Percentiles rank a stretch among this genome's conserved stretches.
Evolutionary conservation across 345 rosid species (phyloP).

Genomic region (Populus nigra): DNA sequence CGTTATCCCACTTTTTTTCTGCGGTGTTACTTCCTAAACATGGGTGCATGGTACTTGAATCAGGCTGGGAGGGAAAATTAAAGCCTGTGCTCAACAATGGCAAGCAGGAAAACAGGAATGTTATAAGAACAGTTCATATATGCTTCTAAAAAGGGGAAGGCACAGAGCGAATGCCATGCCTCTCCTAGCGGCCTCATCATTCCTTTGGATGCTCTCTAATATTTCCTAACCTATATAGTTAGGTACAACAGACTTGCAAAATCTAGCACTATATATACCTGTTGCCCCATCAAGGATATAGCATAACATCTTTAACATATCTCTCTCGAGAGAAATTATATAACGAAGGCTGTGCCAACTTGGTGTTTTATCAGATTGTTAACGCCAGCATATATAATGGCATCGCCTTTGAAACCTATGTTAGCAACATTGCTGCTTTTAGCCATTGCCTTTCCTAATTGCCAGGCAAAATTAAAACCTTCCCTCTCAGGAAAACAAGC

Average conservation of each 20-base stretch:
- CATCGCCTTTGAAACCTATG: not conserved
- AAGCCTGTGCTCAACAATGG: not conserved
- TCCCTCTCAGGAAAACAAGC: constrained; percentile 1
- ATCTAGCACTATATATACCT: constrained; percentile 7
- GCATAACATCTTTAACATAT: not conserved
- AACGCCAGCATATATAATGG: not conserved
- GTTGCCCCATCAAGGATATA: not conserved
- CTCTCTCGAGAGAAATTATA: not conserved
- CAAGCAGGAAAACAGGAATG: not conserved
- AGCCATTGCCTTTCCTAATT: constrained; percentile 10
- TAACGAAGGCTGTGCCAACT: not conserved
- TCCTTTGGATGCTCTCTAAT: not conserved
- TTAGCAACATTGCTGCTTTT: constrained; percentile 7
- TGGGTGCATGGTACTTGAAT: no score
- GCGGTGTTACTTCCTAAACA: no score
- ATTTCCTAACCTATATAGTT: not conserved
- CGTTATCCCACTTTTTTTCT: not conserved
- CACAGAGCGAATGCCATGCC: constrained; percentile 1
- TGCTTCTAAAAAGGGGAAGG: constrained; percentile 8
- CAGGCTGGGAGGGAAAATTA: not conserved
- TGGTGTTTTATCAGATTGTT: not conserved
- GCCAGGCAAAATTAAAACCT: not conserved
- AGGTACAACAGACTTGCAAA: not conserved
- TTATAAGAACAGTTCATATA: not conserved
- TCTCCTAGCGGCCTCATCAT: not conserved